Conservation (phyloP, 805 yeast species). For the Candida boleticola region DNA sequence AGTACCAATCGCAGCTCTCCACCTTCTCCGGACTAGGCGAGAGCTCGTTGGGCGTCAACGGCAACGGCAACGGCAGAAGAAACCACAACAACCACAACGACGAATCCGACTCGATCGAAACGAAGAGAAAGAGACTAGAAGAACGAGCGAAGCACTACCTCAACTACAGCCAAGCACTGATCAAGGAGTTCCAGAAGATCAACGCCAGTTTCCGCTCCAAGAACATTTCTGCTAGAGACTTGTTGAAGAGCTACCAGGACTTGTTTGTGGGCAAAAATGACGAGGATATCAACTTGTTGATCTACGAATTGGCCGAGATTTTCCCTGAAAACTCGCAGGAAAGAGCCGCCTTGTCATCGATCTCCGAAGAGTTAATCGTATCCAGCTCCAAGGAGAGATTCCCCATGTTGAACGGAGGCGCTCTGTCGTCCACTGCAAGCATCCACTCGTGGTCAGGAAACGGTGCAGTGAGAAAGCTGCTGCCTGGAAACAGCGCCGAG, state of each 20-base stretch:
- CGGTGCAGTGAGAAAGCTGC: slow-evolving; percentile 4
- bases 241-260: slow-evolving; percentile 43
- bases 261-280: slow-evolving; percentile 42
- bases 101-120: slow-evolving; percentile 41
- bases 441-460: slow-evolving; percentile 23
- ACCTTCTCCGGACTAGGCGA: slow-evolving; percentile 42
- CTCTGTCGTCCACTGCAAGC: slow-evolving; percentile 9
- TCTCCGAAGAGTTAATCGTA: slow-evolving; percentile 35
- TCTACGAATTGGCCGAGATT: slow-evolving; percentile 61
- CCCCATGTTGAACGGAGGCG: slow-evolving; percentile 45
- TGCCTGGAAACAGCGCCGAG: slow-evolving; percentile 16
- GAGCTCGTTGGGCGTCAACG: slow-evolving; percentile 15
- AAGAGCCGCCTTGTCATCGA: slow-evolving; percentile 7
- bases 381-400: slow-evolving; percentile 31
- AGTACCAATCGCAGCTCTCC: slow-evolving; percentile 60
- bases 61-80: slow-evolving; percentile 12
- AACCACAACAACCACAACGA: slow-evolving; percentile 18
- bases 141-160: slow-evolving; percentile 84
- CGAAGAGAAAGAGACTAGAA: slow-evolving; percentile 63
- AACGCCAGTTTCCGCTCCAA: slow-evolving; percentile 49
- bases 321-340: slow-evolving; percentile 43
- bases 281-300: slow-evolving; percentile 54
- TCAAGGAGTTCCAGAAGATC: slow-evolving; percentile 47
- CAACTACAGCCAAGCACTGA: slow-evolving; percentile 46
- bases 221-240: slow-evolving; percentile 45